Evolutionary conservation across 2,329 filamentous ascomycete genomes (phyloP).

Genomic region (Arthrobotrys iridis): DNA sequence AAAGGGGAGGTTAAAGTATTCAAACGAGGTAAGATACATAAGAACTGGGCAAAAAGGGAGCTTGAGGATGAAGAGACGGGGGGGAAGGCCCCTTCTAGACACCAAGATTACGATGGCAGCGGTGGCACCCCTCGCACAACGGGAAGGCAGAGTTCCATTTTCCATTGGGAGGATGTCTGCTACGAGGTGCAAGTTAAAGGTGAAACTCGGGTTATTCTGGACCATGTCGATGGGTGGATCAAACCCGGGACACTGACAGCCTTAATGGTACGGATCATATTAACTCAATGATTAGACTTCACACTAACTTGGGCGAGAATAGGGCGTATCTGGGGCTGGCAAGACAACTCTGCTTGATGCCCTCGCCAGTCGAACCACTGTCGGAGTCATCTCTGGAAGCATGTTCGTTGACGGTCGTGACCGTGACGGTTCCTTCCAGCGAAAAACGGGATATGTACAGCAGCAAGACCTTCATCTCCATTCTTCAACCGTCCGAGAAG

Average conservation of each 20-base stretch:
- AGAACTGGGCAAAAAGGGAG: slow-evolving; percentile 62
- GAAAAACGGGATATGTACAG: slow-evolving; percentile 90
- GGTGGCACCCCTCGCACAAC: neutral
- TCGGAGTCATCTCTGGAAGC: slow-evolving; percentile 87
- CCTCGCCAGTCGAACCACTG: slow-evolving; percentile 83
- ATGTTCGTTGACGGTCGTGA: slow-evolving; percentile 81
- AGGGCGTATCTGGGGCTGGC: slow-evolving; percentile 83
- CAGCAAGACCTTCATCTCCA: slow-evolving; percentile 90
- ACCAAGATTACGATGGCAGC: neutral
- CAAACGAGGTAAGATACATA: slow-evolving; percentile 68
- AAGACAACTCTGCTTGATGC: slow-evolving; percentile 91
- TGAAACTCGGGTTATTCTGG: slow-evolving; percentile 77
- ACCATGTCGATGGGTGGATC: slow-evolving; percentile 91
- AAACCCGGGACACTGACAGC: slow-evolving; percentile 91
- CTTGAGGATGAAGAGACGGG: slow-evolving; percentile 59
- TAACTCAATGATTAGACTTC: slow-evolving; percentile 63
- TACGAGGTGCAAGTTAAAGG: slow-evolving; percentile 81
- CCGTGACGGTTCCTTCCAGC: slow-evolving; percentile 83
- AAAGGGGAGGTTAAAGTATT: slow-evolving; percentile 81
- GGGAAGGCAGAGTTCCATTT: slow-evolving; percentile 68
- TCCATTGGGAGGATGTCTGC: slow-evolving; percentile 86
- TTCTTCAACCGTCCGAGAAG: slow-evolving; percentile 87
- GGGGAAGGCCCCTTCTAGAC: slow-evolving; percentile 58
- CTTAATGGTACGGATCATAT: slow-evolving; percentile 72
- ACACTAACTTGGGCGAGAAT: slow-evolving; percentile 57